Conservation (phyloP, 139 green algal species). For the Micromonas pusilla region DNA sequence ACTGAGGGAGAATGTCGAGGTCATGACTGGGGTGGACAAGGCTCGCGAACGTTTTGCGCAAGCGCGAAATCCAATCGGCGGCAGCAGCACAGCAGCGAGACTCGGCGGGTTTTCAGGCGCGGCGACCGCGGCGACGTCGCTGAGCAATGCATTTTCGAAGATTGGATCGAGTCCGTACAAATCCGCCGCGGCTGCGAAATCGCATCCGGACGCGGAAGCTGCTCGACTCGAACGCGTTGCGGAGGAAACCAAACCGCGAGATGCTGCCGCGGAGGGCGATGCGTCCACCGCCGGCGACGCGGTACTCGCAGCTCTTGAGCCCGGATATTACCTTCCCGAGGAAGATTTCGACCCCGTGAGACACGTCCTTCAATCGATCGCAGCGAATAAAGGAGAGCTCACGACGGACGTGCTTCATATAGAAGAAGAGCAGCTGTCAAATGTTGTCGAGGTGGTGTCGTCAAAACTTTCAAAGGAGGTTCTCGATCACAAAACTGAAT, state of each 20-base stretch:
- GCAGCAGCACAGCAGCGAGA: neutral
- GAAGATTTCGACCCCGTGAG: neutral
- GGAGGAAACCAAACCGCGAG: too few species aligned
- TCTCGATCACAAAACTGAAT: neutral
- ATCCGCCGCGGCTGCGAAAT: neutral
- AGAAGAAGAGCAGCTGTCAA: conserved; percentile 2
- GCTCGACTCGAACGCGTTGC: too few species aligned
- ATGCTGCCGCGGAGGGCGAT: neutral
- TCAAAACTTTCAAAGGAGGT: neutral
- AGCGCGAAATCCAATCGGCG: neutral
- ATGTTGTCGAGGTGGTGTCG: neutral
- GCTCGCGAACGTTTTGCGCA: neutral
- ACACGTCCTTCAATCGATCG: neutral
- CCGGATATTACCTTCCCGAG: neutral
- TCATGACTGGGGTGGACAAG: neutral
- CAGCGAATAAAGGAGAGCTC: neutral
- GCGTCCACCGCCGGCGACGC: neutral
- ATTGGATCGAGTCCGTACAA: neutral
- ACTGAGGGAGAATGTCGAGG: neutral
- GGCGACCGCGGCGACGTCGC: neutral
- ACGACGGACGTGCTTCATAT: neutral
- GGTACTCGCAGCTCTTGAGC: neutral
- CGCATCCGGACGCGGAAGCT: neutral
- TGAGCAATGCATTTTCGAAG: neutral
- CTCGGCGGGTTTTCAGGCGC: neutral